Base-by-base conservation (phyloP, 306 rosid genomes). In the Cajanus cajan region DNA sequence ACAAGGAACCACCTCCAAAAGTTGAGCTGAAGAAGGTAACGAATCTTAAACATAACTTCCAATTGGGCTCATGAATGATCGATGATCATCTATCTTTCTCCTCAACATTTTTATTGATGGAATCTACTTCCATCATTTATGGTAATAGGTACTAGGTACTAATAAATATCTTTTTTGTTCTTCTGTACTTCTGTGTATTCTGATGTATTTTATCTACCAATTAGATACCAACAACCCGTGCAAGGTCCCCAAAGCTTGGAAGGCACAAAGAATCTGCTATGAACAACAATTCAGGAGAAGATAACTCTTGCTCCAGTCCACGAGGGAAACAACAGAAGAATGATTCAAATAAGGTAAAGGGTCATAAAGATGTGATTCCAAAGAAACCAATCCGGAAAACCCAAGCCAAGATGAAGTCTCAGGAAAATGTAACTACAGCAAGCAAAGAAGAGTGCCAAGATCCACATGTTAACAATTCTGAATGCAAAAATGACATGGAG, bases 221-320 rank as follows among this genome's bases (percentile, higher is more conserved):
- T 36, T 57, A 96, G 99, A 91, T 93, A 64, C 99, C 99, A 31
- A 93, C 92, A 34, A 93, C 98, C 6, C 93, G 98, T 1, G 52
- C 98, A 61, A 91, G 10, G 85, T 96, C 99, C 31, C 99, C 99
- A 16, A 96, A 91, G 87, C 94, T 96, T n/a, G 98, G 98, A 80
- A 87, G 98, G 85, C 31, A 78, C 78, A 93, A 91, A 77, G 80
- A 54, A 81, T 76, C 78, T 68, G 18, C 86, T 51, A 78, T 36
- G 39, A 80, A 51, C 87, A 84, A 65, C 84, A 71, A 68, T 44
- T 76, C 87, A 69, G 97, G 89, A 75, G 55, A 67, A 34, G 86
- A 82, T 2, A 86, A 74, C 21, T 71, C 84, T 1, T 85, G 83
- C 57, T 80, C 78, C 6, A 83, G 86, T 73, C 92, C 91, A 31